A percentile compares a stretch with the other conserved stretches of the same genome.
Conservation (phyloP, 352 stramenopile species). For the Phytophthora cajani region DNA sequence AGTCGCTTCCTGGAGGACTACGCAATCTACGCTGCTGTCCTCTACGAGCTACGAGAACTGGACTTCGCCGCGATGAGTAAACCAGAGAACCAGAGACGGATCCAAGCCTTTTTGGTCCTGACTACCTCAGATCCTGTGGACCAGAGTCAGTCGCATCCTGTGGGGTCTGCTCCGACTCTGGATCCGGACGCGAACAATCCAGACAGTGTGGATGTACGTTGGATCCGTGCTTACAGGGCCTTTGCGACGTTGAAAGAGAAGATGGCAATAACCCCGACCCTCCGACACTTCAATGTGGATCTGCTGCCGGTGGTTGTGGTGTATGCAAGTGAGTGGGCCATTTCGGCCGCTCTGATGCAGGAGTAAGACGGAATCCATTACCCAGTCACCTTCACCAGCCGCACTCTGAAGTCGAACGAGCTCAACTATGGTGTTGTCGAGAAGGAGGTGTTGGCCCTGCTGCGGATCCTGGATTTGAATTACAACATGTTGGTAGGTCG, state of each 20-base stretch:
- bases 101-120: no score
- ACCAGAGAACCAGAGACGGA: no score
- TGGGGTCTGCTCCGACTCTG: no score
- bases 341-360: neutral
- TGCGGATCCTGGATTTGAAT: slow-evolving; percentile 7
- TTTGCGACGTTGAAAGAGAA: neutral
- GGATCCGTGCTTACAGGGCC: neutral
- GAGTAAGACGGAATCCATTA: neutral
- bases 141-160: no score
- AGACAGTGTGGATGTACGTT: neutral
- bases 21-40: no score
- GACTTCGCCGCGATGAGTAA: no score
- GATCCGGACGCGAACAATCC: neutral
- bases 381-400: slow-evolving; percentile 15
- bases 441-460: slow-evolving; percentile 3
- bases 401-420: slow-evolving; percentile 15
- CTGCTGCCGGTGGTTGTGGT: neutral
- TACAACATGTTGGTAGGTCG: slow-evolving; percentile 9
- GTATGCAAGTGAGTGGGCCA: neutral
- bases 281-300: neutral
- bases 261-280: neutral
- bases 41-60: no score
- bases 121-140: no score
- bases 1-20: no score
- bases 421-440: slow-evolving; percentile 8